These are phyloP conservation scores for Trypanosoma congolense DNA, from an alignment of 208 protist genomes.

Conservation along the genomic window DNA sequence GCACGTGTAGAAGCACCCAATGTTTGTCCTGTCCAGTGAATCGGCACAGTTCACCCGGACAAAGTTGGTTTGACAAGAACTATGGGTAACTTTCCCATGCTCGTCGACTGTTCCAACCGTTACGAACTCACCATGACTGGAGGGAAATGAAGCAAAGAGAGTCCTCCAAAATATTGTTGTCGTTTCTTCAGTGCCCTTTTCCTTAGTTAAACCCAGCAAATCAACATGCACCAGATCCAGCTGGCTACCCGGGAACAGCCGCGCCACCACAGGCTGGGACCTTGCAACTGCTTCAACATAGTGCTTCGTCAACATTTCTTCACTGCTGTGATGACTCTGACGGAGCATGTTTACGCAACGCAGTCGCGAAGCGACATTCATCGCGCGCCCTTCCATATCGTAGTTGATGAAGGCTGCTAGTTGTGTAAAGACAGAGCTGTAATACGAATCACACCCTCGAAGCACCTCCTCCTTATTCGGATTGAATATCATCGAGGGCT, in stretches of 20 bases:
- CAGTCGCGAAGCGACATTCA: conserved; percentile 30
- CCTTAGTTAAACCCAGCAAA: conserved; percentile 73
- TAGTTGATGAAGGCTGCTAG: conserved; percentile 50
- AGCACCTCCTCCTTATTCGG: conserved; percentile 58
- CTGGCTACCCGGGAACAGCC: conserved; percentile 28
- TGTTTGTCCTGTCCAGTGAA: conserved; percentile 92
- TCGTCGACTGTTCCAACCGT: conserved; percentile 59
- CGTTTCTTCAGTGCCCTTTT: conserved; percentile 67
- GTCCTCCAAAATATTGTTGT: conserved; percentile 64
- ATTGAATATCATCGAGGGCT: conserved; percentile 81
- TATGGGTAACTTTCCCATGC: conserved; percentile 38
- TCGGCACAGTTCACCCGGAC: conserved; percentile 92
- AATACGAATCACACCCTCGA: conserved; percentile 56
- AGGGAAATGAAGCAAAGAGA: conserved; percentile 47
- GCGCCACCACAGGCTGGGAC: conserved; percentile 32
- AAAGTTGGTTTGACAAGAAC: conserved; percentile 68
- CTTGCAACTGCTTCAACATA: conserved; percentile 60
- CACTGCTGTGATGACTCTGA: conserved; percentile 52
- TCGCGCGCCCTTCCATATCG: conserved; percentile 32
- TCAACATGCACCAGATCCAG: conserved; percentile 81
- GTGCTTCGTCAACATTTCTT: conserved; percentile 58
- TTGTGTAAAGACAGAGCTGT: conserved; percentile 44
- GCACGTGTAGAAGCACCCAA: conserved; percentile 89
- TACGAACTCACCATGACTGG: conserved; percentile 49
- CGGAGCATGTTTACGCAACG: conserved; percentile 84